A percentile compares a stretch with the other conserved stretches of the same genome.
phyloP scores from a whole-genome alignment of 345 rosid species.

The Leavenworthia alabamica region DNA sequence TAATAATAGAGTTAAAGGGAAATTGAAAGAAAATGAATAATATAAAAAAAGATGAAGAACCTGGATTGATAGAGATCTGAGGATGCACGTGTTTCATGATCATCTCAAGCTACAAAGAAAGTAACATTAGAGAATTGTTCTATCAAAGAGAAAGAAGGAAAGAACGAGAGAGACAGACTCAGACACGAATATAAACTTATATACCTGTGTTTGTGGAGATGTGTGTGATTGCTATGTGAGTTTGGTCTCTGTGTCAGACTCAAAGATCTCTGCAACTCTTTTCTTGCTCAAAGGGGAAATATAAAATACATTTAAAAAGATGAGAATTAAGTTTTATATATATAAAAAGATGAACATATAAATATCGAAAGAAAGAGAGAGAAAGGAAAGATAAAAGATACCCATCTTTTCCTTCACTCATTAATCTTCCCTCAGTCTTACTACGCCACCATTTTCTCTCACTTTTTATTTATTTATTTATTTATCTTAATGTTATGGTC shows the following conservation, averaged over 20 bases:
- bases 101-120: slow-evolving; percentile 48
- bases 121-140: slow-evolving; percentile 29
- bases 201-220: slow-evolving; percentile 32
- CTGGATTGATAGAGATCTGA: slow-evolving; percentile 61
- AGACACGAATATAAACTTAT: slow-evolving; percentile 26
- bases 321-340: slow-evolving; percentile 18
- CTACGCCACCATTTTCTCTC: slow-evolving; percentile 28
- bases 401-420: slow-evolving; percentile 40
- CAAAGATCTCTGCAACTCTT: slow-evolving; percentile 56
- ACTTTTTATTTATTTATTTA: background rate
- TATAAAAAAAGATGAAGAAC: slow-evolving; percentile 43
- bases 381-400: slow-evolving; percentile 26
- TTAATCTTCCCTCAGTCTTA: slow-evolving; percentile 30
- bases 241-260: slow-evolving; percentile 55
- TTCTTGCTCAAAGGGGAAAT: slow-evolving; percentile 37
- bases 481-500: slow-evolving; percentile 21
- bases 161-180: slow-evolving; percentile 11
- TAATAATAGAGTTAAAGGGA: slow-evolving; percentile 19
- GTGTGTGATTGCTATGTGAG: slow-evolving; percentile 38
- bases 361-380: background rate
- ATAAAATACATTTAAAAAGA: slow-evolving; percentile 27
- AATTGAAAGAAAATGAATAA: slow-evolving; percentile 12
- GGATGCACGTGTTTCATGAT: slow-evolving; percentile 74
- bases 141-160: slow-evolving; percentile 21
- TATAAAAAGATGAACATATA: background rate